A percentile compares a stretch with the other conserved stretches of the same genome.
These are phyloP conservation scores for Hypoxylon sp. DNA, from an alignment of 2,329 filamentous ascomycete genomes.

Conservation along the genomic window DNA sequence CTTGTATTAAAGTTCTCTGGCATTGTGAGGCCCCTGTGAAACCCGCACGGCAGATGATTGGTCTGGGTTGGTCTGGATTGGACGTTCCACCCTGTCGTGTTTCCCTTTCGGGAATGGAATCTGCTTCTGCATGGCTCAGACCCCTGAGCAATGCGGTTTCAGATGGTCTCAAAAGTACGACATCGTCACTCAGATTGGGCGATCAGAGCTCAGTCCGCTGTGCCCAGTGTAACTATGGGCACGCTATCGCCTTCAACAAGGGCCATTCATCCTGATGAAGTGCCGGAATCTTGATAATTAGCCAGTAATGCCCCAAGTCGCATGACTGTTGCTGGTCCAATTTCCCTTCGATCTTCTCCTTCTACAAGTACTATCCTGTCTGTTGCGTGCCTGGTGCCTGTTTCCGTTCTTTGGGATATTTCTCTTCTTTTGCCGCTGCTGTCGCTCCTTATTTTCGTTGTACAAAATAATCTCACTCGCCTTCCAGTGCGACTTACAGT, in stretches of 20 bases:
- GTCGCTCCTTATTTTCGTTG: slow-evolving; percentile 36
- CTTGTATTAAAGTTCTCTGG: slow-evolving; percentile 24
- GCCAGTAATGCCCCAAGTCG: slow-evolving; percentile 40
- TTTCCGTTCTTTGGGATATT: slow-evolving; percentile 43
- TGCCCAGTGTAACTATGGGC: slow-evolving; percentile 28
- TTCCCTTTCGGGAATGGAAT: slow-evolving; percentile 20
- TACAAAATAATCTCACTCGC: slow-evolving; percentile 39
- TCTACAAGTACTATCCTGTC: slow-evolving; percentile 25
- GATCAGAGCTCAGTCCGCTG: slow-evolving; percentile 41
- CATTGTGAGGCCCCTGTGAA: slow-evolving; percentile 26
- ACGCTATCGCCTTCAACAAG: slow-evolving; percentile 28
- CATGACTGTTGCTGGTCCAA: slow-evolving; percentile 43
- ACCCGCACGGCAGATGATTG: slow-evolving; percentile 39
- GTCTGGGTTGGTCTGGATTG: slow-evolving; percentile 22
- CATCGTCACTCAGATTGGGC: slow-evolving; percentile 46
- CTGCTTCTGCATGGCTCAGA: slow-evolving; percentile 42
- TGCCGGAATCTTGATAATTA: slow-evolving; percentile 41
- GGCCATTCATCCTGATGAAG: slow-evolving; percentile 31
- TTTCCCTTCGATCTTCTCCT: slow-evolving; percentile 36
- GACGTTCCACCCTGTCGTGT: slow-evolving; percentile 12
- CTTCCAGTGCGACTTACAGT: slow-evolving; percentile 37
- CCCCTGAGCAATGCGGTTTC: slow-evolving; percentile 54
- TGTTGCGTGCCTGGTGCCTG: slow-evolving; percentile 45
- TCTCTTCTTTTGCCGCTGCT: slow-evolving; percentile 40
- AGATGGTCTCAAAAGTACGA: slow-evolving; percentile 54